Percentiles rank a stretch among this genome's conserved stretches.
These are phyloP conservation scores for Lizonia empirigonia DNA, from an alignment of 2,329 filamentous ascomycete genomes.

Conservation along the genomic window DNA sequence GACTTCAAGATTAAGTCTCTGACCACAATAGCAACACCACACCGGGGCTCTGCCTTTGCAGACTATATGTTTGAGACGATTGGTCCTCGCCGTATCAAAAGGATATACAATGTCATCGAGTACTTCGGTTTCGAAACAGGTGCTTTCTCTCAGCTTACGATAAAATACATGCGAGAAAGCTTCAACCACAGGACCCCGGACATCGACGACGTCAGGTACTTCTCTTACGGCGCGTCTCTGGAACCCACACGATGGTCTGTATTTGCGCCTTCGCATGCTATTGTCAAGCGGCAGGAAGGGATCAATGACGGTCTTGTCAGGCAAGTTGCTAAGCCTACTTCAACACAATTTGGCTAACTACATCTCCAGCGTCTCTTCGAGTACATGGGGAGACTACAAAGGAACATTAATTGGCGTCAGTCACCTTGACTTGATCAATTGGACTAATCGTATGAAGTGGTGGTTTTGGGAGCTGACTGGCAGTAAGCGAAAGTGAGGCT, in stretches of 20 bases:
- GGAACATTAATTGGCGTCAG: constrained; percentile 68
- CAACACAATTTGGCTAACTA: not conserved
- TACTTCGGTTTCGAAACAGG: constrained; percentile 62
- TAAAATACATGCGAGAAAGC: constrained; percentile 60
- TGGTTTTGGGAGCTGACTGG: constrained; percentile 62
- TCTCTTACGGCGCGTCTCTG: constrained; percentile 66
- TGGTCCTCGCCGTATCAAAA: constrained; percentile 60
- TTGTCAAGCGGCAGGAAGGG: constrained; percentile 61
- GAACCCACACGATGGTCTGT: constrained; percentile 62
- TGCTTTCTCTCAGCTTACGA: constrained; percentile 66
- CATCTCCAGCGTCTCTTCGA: constrained; percentile 57
- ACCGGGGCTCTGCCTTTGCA: constrained; percentile 65
- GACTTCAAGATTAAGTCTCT: constrained; percentile 77
- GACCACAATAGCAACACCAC: constrained; percentile 67
- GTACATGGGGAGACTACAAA: constrained; percentile 67
- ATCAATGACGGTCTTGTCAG: constrained; percentile 69
- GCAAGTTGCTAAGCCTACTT: constrained; percentile 18
- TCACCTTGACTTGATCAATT: constrained; percentile 70
- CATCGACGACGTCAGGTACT: constrained; percentile 61
- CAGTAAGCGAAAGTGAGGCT: constrained; percentile 57
- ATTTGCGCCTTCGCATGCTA: constrained; percentile 62
- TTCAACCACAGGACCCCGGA: constrained; percentile 67
- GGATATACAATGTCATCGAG: constrained; percentile 61
- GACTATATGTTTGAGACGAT: constrained; percentile 66
- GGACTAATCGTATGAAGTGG: constrained; percentile 67